These are phyloP conservation scores for Tricholoma sp. DNA, from an alignment of 768 basidiomycete genomes.

Conservation along the genomic window DNA sequence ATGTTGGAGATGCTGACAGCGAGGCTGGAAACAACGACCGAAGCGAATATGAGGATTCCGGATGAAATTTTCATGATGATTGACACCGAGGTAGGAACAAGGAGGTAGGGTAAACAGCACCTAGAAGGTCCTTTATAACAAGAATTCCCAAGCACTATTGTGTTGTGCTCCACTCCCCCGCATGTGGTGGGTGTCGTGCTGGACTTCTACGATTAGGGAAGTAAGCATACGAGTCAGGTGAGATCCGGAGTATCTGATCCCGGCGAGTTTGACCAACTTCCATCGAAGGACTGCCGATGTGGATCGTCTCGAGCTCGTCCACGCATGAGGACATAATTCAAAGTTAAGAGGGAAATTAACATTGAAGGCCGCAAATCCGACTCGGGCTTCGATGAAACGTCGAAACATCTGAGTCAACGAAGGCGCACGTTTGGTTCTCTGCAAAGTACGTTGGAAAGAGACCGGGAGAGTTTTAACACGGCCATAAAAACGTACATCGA, in stretches of 20 bases:
- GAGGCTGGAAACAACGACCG: constrained; percentile 1
- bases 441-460: no score
- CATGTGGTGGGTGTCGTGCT: background rate
- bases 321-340: background rate
- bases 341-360: background rate
- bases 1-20: constrained; percentile 6
- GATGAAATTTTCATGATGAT: constrained; percentile 8
- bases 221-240: background rate
- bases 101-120: background rate
- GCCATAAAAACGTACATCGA: background rate
- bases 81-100: background rate
- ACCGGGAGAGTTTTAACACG: no score
- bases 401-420: no score
- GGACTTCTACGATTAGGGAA: background rate
- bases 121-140: background rate
- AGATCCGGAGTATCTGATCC: background rate
- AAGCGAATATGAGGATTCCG: background rate
- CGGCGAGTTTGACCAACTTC: background rate
- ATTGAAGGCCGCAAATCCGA: background rate
- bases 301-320: background rate
- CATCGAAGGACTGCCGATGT: background rate
- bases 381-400: no score
- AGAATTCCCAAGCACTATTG: background rate
- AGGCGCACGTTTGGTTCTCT: no score
- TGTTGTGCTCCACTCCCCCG: background rate